phyloP scores from a whole-genome alignment of 106 monocot genomes.

The Acorus gramineus region DNA sequence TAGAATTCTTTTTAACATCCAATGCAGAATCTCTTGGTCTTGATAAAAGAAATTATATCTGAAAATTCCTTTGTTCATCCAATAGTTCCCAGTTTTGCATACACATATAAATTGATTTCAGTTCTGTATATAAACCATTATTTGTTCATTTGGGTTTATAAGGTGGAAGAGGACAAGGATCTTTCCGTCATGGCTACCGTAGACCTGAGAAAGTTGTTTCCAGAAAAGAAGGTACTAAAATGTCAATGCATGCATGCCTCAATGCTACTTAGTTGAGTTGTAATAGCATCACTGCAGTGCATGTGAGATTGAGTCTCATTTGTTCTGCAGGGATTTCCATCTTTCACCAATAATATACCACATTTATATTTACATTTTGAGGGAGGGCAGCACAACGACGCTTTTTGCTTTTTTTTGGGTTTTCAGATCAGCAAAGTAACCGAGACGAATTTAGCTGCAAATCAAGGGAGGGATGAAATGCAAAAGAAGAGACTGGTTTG shows the following conservation, averaged over 20 bases:
- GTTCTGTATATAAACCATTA: background rate
- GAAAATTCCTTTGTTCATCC: background rate
- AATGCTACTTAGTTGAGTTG: too few species aligned
- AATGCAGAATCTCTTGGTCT: too few species aligned
- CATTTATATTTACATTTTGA: too few species aligned
- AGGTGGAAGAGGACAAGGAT: slow-evolving; percentile 81
- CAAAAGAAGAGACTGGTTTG: slow-evolving; percentile 75
- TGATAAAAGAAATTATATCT: too few species aligned
- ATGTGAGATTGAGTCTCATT: too few species aligned
- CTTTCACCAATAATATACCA: too few species aligned
- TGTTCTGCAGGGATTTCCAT: too few species aligned
- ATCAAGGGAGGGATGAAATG: slow-evolving; percentile 79
- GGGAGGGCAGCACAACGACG: background rate
- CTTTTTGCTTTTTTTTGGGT: too few species aligned
- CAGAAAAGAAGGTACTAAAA: slow-evolving; percentile 51
- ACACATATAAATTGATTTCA: background rate
- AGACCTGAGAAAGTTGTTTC: slow-evolving; percentile 74
- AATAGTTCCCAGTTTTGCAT: background rate
- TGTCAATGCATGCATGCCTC: too few species aligned
- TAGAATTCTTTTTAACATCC: too few species aligned
- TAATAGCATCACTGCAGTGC: too few species aligned
- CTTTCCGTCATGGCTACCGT: slow-evolving; percentile 63
- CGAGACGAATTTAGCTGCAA: slow-evolving; percentile 75
- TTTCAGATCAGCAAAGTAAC: slow-evolving; percentile 60
- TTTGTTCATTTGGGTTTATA: background rate